Evolutionary conservation across 2,329 filamentous ascomycete genomes (phyloP), one percentile per base, ranked within the genome.

Genomic region (Dothideomycetes sp.): DNA sequence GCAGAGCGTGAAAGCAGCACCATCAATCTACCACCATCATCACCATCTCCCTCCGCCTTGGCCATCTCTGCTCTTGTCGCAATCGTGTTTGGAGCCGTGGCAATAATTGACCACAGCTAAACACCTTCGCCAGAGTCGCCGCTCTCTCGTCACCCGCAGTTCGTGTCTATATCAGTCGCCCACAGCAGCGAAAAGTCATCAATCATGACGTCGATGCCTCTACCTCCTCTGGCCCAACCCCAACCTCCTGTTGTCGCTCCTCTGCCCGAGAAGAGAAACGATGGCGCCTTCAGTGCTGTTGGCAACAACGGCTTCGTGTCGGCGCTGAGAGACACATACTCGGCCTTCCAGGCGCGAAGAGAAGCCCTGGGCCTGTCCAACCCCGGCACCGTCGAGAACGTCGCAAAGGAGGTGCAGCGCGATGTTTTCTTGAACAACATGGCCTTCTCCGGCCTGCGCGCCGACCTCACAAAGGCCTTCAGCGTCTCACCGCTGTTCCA

Each of bases 381-480:
- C 67, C 91, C 91, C 28, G 91, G 91, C 55, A 88, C 84, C 38
- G 80, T 95, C 52, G 91, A 98, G 67, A 80, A 80, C 59, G 80
- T 94, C 62, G 77, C 83, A 53, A 81, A 83, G 62, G 91, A 98
- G 71, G 87, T 95, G 48, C 82, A 93, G 70, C 87, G 88, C 67
- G 88, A 95, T 75, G 88, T 95, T 54, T 82, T 96, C 62, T 78
- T 95, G 57, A 91, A 82, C 68, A 94, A 95, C 72, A 84, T 86
- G 64, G 93, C 91, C 79, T 96, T 98, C 72, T 84, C 85, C 31
- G 91, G 91, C 57, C 76, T 98, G 63, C 84, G 89, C 61, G 93
- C 89, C 63, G 91, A 98, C 65, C 72, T 96, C 61, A 95, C 87
- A 61, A 96, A 95, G 74, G 80, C 86, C 60, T 94, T 96, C 69